Conservation (phyloP, 176 grass and related monocot genomes). For the Lolium perenne region DNA sequence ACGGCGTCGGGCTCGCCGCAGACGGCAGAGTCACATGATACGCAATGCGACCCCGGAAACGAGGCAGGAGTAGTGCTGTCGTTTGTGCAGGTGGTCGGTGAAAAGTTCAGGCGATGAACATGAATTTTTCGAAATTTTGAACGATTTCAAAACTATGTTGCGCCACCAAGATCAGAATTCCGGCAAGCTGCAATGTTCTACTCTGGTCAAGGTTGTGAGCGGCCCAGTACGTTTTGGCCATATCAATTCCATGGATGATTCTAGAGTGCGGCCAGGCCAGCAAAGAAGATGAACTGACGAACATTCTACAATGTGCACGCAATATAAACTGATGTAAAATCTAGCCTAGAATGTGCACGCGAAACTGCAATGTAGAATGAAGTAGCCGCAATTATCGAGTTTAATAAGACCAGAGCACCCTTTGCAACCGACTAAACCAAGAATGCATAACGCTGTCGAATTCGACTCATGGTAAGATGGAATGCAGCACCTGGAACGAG, state of each 20-base stretch:
- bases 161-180: too few species aligned
- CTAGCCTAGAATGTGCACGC: background rate
- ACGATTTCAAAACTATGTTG: background rate
- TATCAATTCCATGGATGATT: background rate
- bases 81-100: too few species aligned
- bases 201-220: background rate
- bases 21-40: conserved; percentile 24
- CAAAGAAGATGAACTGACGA: background rate
- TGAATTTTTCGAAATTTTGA: background rate
- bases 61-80: background rate
- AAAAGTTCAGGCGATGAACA: background rate
- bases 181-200: background rate
- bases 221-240: too few species aligned
- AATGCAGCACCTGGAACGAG: background rate
- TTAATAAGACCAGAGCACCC: background rate
- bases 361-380: background rate
- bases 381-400: background rate
- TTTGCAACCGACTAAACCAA: background rate
- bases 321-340: background rate
- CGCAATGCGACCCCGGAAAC: background rate
- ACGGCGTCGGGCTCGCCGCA: background rate
- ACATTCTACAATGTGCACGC: background rate
- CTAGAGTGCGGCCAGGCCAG: background rate
- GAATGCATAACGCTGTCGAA: background rate
- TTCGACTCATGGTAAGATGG: background rate